Conservation (phyloP, 2,329 filamentous ascomycete species). For the Clonostachys chloroleuca region DNA sequence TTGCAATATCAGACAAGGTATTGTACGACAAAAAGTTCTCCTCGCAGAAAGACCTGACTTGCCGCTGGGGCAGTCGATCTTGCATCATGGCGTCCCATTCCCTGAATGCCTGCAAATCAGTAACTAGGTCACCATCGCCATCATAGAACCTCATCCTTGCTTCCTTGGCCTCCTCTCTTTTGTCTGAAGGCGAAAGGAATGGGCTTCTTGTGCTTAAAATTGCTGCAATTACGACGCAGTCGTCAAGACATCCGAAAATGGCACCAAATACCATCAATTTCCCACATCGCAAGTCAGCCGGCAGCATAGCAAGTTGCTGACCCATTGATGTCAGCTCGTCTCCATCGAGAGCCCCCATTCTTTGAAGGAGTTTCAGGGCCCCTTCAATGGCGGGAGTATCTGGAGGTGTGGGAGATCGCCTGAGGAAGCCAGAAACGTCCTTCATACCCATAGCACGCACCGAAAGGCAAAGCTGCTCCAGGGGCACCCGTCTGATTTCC, state of each 20-base stretch:
- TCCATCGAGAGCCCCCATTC: slow-evolving; percentile 87
- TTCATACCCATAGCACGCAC: slow-evolving; percentile 92
- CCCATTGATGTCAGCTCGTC: slow-evolving; percentile 87
- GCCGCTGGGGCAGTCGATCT: slow-evolving; percentile 53
- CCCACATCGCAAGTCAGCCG: slow-evolving; percentile 85
- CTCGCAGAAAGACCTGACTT: slow-evolving; percentile 74
- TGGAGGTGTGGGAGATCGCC: slow-evolving; percentile 83
- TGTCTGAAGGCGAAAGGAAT: slow-evolving; percentile 80
- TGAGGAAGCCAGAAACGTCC: slow-evolving; percentile 77
- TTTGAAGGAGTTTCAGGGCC: slow-evolving; percentile 70
- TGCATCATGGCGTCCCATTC: slow-evolving; percentile 69
- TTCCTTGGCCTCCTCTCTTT: slow-evolving; percentile 75
- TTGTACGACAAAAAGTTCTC: slow-evolving; percentile 81
- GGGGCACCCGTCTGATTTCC: slow-evolving; percentile 85
- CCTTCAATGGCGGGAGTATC: slow-evolving; percentile 81
- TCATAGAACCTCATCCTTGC: slow-evolving; percentile 70
- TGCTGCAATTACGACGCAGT: slow-evolving; percentile 82
- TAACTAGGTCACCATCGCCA: slow-evolving; percentile 82
- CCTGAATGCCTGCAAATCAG: slow-evolving; percentile 80
- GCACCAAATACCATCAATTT: slow-evolving; percentile 95
- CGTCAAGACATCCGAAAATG: slow-evolving; percentile 87
- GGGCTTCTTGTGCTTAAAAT: slow-evolving; percentile 88
- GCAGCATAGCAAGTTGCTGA: slow-evolving; percentile 90
- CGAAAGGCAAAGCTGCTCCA: slow-evolving; percentile 91
- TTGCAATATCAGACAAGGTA: slow-evolving; percentile 82